Evolutionary conservation across 768 basidiomycete genomes (phyloP), one percentile per base, ranked within the genome.

Genomic region (Aureoboletus auriporus): DNA sequence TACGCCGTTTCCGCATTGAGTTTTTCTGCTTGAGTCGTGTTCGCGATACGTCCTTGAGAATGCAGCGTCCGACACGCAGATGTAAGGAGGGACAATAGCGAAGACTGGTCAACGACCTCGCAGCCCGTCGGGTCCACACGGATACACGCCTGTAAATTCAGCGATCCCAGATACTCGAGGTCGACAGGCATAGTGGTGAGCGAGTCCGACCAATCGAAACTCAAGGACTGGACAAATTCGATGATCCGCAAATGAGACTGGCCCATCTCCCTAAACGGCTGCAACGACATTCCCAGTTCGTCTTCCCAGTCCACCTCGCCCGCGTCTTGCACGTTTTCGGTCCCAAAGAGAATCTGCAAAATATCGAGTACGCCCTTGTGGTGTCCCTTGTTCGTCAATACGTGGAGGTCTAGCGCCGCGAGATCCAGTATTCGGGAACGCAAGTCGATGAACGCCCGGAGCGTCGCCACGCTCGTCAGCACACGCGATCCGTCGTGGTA

Each of bases 201-300:
- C 48, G 78, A 79, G 61, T 97, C 94, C 6, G 77, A 78, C 93
- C 93, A 97, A 46, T 89, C 84, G 54, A 97, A 86, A 62, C 84
- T 82, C 57, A 97, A 70, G 0, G 90, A 89, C 60, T 90, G 86
- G 39, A 97, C 73, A 45, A 92, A 81, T 65, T 95, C 93, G 57
- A 95, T 85, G 64, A 96, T 84, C 23, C 88, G 79, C 57, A 91
- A 75, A 46, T 91, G 82, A 0, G 88, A 86, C 61, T 93, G 93
- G 4, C 86, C 86, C 46, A 89, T 75, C 53, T 86, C 86, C 28
- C 55, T 77, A 72, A 88, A 89, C 2, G 79, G 73, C 46, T 72
- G 73, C 62, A 81, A 73, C 6, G 75, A 62, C 50, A 56, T 51
- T 29, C 56, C 62, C 26, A 46, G 14, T 35, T 47, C 63, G 26